phyloP scores from a whole-genome alignment of 2,329 filamentous ascomycete genomes.

The Cordyceps cateniannulata region DNA sequence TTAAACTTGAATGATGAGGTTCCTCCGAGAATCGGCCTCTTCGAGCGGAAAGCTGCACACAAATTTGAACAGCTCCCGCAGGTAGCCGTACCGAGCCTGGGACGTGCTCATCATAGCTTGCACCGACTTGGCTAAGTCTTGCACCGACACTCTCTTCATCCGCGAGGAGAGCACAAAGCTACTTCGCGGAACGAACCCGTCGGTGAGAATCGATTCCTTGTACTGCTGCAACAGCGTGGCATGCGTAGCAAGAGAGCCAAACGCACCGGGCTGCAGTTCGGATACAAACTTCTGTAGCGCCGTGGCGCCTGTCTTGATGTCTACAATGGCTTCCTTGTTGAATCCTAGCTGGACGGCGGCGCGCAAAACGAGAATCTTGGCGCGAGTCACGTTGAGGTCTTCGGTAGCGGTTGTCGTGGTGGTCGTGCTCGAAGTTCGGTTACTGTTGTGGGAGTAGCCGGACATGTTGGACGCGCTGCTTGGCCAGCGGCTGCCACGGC shows the following conservation, averaged over 20 bases:
- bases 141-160: constrained; percentile 56
- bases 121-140: constrained; percentile 77
- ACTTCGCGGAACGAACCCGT: constrained; percentile 48
- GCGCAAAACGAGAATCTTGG: constrained; percentile 75
- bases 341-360: constrained; percentile 83
- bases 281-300: constrained; percentile 71
- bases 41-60: constrained; percentile 82
- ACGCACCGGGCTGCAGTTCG: constrained; percentile 66
- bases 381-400: constrained; percentile 68
- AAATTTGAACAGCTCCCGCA: constrained; percentile 73
- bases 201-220: constrained; percentile 69
- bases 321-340: constrained; percentile 48
- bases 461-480: constrained; percentile 75
- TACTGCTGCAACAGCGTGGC: constrained; percentile 68
- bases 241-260: constrained; percentile 67
- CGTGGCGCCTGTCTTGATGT: constrained; percentile 39
- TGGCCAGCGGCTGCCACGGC: constrained; percentile 68
- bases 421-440: constrained; percentile 62
- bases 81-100: constrained; percentile 64
- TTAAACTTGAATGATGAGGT: constrained; percentile 53
- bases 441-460: constrained; percentile 66
- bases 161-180: constrained; percentile 36
- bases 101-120: constrained; percentile 64
- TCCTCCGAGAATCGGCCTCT: constrained; percentile 64
- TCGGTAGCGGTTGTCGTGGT: constrained; percentile 64